These are phyloP conservation scores for Lipomyces sp. DNA, from an alignment of 805 yeast species.

Conservation along the genomic window DNA sequence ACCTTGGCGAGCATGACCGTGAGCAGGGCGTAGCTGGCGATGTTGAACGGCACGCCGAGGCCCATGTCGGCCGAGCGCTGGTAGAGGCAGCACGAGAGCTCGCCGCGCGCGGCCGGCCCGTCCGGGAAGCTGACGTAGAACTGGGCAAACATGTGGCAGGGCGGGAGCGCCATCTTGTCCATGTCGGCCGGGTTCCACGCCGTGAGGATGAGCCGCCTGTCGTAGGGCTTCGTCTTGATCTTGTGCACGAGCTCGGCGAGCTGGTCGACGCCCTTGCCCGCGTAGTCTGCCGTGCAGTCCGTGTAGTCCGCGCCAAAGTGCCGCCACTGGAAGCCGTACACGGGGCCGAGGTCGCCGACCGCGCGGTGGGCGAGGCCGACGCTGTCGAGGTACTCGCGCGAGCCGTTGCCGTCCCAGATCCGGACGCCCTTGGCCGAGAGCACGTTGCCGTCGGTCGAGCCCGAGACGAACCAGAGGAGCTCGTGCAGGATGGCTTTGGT, in stretches of 20 bases:
- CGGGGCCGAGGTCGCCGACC: conserved; percentile 97
- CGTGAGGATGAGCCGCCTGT: conserved; percentile 86
- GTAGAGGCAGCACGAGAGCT: conserved; percentile 80
- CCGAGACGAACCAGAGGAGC: conserved; percentile 86
- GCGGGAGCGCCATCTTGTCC: conserved; percentile 92
- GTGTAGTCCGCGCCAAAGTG: conserved; percentile 94
- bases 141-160: conserved; percentile 95
- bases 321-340: conserved; percentile 99
- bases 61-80: conserved; percentile 99
- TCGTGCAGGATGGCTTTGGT: conserved; percentile 84
- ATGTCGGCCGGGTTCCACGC: conserved; percentile 99
- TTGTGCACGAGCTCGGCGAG: conserved; percentile 72
- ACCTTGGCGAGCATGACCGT: conserved; percentile 94
- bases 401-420: conserved; percentile 99
- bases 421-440: conserved; percentile 82
- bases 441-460: conserved; percentile 81
- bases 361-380: conserved; percentile 75
- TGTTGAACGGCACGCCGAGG: conserved; percentile 97
- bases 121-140: conserved; percentile 86
- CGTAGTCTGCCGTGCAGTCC: conserved; percentile 83
- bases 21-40: conserved; percentile 90
- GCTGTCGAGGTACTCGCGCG: conserved; percentile 81
- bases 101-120: conserved; percentile 50
- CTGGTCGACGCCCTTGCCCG: conserved; percentile 89
- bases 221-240: conserved; percentile 84